Conservation (phyloP, 202 grass and related monocot species). For the Setaria viridis region DNA sequence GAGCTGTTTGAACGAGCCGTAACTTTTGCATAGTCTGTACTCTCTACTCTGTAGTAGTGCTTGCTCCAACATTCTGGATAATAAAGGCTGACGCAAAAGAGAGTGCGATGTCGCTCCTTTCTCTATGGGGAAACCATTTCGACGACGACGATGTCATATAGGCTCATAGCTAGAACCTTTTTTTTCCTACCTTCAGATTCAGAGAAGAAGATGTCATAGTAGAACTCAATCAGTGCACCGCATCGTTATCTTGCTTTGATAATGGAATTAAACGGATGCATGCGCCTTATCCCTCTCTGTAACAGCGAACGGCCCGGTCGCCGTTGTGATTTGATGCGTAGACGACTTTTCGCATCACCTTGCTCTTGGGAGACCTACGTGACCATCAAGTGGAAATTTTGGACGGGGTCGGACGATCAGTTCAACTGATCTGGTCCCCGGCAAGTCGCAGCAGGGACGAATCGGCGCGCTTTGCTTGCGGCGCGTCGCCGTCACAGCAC, state of each 20-base stretch:
- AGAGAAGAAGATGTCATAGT: constrained; percentile 7
- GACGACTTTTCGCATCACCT: constrained; percentile 21
- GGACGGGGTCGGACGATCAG: constrained; percentile 23
- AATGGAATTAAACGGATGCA: no score
- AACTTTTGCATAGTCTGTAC: constrained; percentile 11
- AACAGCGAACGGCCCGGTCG: constrained; percentile 11
- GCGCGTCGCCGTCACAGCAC: neutral
- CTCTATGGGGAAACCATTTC: neutral
- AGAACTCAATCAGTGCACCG: neutral
- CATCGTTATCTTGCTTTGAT: neutral
- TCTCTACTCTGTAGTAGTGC: neutral
- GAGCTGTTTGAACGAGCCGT: constrained; percentile 39
- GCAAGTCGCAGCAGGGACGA: constrained; percentile 15
- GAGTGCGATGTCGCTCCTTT: neutral
- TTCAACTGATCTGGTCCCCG: constrained; percentile 43
- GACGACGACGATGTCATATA: neutral
- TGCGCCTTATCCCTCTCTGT: constrained; percentile 6
- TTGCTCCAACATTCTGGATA: neutral
- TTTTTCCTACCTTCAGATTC: neutral
- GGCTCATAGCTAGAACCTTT: neutral
- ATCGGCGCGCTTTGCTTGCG: constrained; percentile 18
- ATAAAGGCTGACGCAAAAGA: neutral
- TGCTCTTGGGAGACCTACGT: constrained; percentile 4
- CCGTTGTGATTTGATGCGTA: neutral
- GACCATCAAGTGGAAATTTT: constrained; percentile 36